A percentile compares a stretch with the other conserved stretches of the same genome.
Conservation (phyloP, 805 yeast genomes). For the Lipomyces oligophaga region DNA sequence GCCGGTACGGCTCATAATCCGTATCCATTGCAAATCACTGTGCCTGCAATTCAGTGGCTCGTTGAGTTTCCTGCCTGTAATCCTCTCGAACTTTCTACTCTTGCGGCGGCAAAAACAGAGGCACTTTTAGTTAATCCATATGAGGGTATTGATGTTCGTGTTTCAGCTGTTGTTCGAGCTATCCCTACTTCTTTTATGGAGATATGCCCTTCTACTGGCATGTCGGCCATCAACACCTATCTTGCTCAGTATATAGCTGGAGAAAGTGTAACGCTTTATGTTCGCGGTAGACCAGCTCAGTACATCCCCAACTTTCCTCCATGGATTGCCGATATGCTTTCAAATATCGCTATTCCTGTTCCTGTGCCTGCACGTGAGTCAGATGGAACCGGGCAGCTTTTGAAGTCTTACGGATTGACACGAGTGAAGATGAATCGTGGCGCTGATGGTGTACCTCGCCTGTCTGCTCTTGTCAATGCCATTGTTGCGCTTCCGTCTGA, state of each 20-base stretch:
- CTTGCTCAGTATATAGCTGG: constrained; percentile 19
- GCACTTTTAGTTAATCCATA: constrained; percentile 13
- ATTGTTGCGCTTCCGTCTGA: constrained; percentile 27
- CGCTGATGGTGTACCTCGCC: constrained; percentile 13
- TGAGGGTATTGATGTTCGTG: constrained; percentile 11
- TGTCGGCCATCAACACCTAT: constrained; percentile 24
- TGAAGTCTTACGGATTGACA: constrained; percentile 21
- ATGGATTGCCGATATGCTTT: constrained; percentile 19
- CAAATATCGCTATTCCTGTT: constrained; percentile 22
- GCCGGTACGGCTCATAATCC: constrained; percentile 23
- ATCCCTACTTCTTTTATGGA: constrained; percentile 21
- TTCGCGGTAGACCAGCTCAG: constrained; percentile 24
- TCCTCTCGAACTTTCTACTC: constrained; percentile 7
- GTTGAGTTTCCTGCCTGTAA: constrained; percentile 25
- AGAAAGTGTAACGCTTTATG: constrained; percentile 20
- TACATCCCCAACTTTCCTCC: constrained; percentile 20
- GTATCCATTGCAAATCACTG: constrained; percentile 19
- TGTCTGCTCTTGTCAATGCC: constrained; percentile 29
- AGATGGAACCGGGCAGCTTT: constrained; percentile 15
- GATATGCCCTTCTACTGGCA: constrained; percentile 17
- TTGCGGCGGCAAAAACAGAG: constrained; percentile 24
- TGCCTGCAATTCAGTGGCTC: constrained; percentile 25
- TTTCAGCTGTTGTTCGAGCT: constrained; percentile 6
- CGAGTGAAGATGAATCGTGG: constrained; percentile 21
- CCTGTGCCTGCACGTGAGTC: constrained; percentile 25